Conservation (phyloP, 225 moss, liverwort and hornwort species). For the Sphagnum contortum region DNA sequence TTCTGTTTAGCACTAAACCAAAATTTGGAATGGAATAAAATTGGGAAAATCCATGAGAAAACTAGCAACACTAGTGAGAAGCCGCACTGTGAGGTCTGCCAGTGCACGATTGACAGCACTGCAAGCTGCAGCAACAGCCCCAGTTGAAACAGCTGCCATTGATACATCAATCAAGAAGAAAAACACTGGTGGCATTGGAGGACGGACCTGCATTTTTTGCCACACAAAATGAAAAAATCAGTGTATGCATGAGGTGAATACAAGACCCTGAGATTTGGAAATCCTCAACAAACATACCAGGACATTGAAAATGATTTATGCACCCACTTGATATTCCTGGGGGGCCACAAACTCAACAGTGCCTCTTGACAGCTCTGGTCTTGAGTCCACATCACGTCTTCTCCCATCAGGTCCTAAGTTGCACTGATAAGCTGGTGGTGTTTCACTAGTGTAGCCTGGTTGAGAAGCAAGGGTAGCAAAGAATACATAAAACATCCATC, state of each 20-base stretch:
- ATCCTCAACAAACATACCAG: no score
- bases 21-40: no score
- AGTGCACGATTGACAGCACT: conserved; percentile 83
- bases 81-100: conserved; percentile 75
- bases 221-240: no score
- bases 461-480: neutral
- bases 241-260: no score
- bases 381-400: conserved; percentile 84
- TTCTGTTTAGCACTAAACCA: no score
- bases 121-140: conserved; percentile 85
- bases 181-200: conserved; percentile 91
- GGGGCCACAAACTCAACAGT: conserved; percentile 98
- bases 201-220: conserved; percentile 49
- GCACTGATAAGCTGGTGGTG: conserved; percentile 92
- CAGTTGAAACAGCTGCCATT: conserved; percentile 70
- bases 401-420: conserved; percentile 97
- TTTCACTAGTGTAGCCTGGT: conserved; percentile 85
- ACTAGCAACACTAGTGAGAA: neutral
- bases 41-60: no score
- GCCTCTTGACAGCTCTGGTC: conserved; percentile 90
- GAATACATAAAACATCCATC: no score
- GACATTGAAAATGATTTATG: no score
- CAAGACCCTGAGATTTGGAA: no score
- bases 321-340: conserved; percentile 68
- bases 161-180: conserved; percentile 96